Base-by-base conservation (phyloP, 2,329 filamentous ascomycete species). In the Cordyceps tenuipes region DNA sequence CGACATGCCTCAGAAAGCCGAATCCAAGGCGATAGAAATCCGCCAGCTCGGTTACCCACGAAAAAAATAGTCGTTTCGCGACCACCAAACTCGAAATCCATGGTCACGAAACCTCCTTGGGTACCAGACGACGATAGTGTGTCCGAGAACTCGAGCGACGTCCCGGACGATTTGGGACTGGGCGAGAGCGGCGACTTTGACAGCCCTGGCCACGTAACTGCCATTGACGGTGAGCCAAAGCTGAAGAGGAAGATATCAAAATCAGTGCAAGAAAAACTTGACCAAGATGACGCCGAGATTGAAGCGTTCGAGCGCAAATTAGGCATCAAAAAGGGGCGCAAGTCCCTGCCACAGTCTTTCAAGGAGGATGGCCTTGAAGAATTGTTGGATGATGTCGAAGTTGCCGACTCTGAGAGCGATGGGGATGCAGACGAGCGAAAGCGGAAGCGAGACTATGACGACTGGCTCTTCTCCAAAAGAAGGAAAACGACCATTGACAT, bases 211-310 rank as follows among this genome's bases (percentile, higher is more conserved):
- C 49, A 55, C 61, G 64, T 62, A 54, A 61, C 65, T 53, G 64
- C 65, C 50, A 61, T 63, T 8, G 63, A 67, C 3, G 63, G 66
- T 7, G 65, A 65, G 1, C 58, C 69, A 5, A 66, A 69, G 6
- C 57, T 68, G 60, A 71, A 52, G 64, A 66, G 51, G 65, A 68
- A 46, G 63, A 66, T 59, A 60, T 71, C 75, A 6, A 74, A 70
- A 52, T 64, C 64, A 21, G 69, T 85, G n/a, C 83, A 80, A 68
- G 81, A 86, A 3, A 84, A 82, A 65, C 76, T 97, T 5, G 86
- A 83, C 0, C 79, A 90, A 63, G 93, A 99, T 61, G 91, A 97
- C 68, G 89, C 86, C 2, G 91, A 96, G 66, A 97, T 99, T 66
- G 87, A 88, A 21, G 86, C 86, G 3, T 77, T 97, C 36, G 94